These are phyloP conservation scores for Sporobolomyces phaffii DNA, from an alignment of 768 basidiomycete genomes.

Conservation along the genomic window DNA sequence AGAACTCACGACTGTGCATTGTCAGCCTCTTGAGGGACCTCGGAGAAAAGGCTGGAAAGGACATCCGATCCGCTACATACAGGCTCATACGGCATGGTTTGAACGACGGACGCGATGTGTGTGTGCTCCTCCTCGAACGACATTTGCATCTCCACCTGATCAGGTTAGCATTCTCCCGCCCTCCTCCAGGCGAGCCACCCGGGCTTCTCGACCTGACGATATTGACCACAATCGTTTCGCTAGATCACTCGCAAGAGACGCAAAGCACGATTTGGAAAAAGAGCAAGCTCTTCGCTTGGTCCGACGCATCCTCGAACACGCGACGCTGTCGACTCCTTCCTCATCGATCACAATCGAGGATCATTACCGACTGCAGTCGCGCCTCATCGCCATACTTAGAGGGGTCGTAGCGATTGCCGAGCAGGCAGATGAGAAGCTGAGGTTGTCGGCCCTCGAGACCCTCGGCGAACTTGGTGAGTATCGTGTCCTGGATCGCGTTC, in stretches of 20 bases:
- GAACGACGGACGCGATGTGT: slow-evolving; percentile 66
- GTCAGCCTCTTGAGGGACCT: slow-evolving; percentile 76
- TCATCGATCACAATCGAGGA: slow-evolving; percentile 51
- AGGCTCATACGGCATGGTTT: slow-evolving; percentile 71
- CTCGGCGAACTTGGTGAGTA: slow-evolving; percentile 73
- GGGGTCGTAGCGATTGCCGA: slow-evolving; percentile 90
- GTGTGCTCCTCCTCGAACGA: slow-evolving; percentile 57
- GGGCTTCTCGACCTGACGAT: background rate
- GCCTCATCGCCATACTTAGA: slow-evolving; percentile 68
- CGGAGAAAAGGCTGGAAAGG: slow-evolving; percentile 65
- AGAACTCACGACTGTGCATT: no score
- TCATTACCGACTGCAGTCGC: background rate
- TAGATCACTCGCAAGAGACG: slow-evolving; percentile 62
- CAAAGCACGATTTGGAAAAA: slow-evolving; percentile 73
- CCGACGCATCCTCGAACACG: slow-evolving; percentile 51
- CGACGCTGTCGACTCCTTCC: background rate
- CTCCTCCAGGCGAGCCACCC: no score
- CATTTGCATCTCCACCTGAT: slow-evolving; percentile 80
- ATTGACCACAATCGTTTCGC: background rate
- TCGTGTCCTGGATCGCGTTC: slow-evolving; percentile 42
- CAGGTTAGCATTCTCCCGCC: slow-evolving; percentile 54
- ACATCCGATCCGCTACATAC: slow-evolving; percentile 74
- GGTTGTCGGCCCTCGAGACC: slow-evolving; percentile 73
- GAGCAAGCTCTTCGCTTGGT: slow-evolving; percentile 89
- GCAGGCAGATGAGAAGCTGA: slow-evolving; percentile 81